Evolutionary conservation across 169 alveolate genomes (phyloP), one percentile per base, ranked within the genome.

Genomic region (Plasmodium reichenowi): DNA sequence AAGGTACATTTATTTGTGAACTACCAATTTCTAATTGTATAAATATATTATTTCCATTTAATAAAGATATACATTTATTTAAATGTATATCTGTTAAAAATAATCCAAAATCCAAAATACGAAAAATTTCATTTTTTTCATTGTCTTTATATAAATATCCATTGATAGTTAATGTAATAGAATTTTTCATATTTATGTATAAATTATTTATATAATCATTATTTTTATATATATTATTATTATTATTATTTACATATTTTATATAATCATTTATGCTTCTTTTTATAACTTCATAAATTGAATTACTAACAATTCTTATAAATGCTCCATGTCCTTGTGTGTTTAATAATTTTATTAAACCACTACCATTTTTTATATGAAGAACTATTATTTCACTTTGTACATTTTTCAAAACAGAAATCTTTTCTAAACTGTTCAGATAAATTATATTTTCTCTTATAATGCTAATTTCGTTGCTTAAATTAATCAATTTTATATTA

Each of bases 371-470:
- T 76, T 76, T 48, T 76, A 76, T 76, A 43, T 48, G 66, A 9
- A 76, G 50, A 76, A 76, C 52, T 1, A 76, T 22, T 3, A 76
- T 68, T 76, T 76, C 72, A 29, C 89, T 76, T 76, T 56, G 32
- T 15, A 76, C 59, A 76, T 59, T 64, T 43, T 76, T 76, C 20
- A 68, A 43, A 8, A 29, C 78, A 47, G 74, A 64, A 9, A 64
- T 52, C 9, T 13, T 50, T 26, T 63, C 67, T 56, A 76, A 48
- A n/a, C 74, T 50, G 26, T 66, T 76, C 17, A 76, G 26, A 56
- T 76, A 76, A 24, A 76, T 47, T 64, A 74, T 52, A 63, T 76
- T 17, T 29, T 76, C 89, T 63, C 89, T 76, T 38, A 76, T 12
- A 5, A 64, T 7, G 6, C 89, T 9, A 12, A 76, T 29, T 15